Conservation (phyloP, 768 basidiomycete species). For the Xerocomellus intermedius region DNA sequence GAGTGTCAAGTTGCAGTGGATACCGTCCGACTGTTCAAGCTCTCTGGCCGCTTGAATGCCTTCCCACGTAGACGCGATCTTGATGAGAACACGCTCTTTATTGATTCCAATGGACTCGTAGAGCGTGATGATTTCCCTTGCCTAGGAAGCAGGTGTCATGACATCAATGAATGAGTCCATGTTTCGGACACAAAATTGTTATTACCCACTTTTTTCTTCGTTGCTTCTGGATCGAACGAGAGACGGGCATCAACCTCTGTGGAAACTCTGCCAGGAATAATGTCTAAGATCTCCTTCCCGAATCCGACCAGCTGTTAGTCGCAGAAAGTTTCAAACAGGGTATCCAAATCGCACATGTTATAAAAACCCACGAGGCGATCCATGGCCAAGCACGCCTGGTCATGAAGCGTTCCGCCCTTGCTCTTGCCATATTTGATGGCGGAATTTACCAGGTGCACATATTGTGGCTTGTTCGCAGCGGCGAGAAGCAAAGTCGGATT, state of each 20-base stretch:
- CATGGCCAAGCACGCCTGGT: constrained; percentile 71
- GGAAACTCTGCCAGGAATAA: constrained; percentile 96
- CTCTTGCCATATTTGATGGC: constrained; percentile 71
- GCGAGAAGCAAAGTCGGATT: constrained; percentile 93
- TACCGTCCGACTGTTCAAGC: constrained; percentile 82
- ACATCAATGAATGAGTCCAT: neutral
- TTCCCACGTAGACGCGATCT: constrained; percentile 98
- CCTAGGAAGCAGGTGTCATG: constrained; percentile 35
- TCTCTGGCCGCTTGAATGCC: constrained; percentile 97
- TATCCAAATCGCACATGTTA: neutral
- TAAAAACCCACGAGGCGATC: constrained; percentile 74
- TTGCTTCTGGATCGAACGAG: constrained; percentile 88
- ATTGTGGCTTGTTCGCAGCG: constrained; percentile 84
- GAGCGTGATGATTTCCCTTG: constrained; percentile 81
- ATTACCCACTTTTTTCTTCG: constrained; percentile 68
- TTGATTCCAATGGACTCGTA: constrained; percentile 88
- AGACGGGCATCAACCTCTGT: constrained; percentile 97
- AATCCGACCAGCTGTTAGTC: constrained; percentile 86
- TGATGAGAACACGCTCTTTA: constrained; percentile 92
- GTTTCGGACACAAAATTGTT: neutral
- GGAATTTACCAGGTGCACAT: constrained; percentile 69
- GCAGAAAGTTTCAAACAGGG: neutral
- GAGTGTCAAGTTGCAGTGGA: constrained; percentile 97
- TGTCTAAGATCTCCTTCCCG: constrained; percentile 86
- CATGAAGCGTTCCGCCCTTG: constrained; percentile 74